These are phyloP conservation scores for Cyamopsis tetragonoloba DNA, from an alignment of 306 rosid species.

Conservation along the genomic window DNA sequence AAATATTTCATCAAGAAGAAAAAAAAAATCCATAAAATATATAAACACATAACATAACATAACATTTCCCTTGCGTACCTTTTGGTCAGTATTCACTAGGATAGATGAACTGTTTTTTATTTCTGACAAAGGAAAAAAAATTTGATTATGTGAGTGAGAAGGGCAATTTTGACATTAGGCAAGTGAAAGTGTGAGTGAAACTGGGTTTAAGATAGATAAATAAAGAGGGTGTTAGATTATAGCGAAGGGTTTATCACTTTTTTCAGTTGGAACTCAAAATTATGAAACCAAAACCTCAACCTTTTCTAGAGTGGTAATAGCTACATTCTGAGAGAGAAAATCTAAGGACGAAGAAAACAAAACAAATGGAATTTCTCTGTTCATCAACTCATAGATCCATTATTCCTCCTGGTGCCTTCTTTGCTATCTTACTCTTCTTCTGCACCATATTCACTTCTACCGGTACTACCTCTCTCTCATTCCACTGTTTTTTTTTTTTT, in stretches of 20 bases:
- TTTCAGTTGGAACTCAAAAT: neutral
- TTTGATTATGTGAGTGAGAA: neutral
- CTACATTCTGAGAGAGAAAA: constrained; percentile 22
- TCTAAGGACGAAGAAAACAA: constrained; percentile 29
- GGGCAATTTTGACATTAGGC: constrained; percentile 2
- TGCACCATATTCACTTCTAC: constrained; percentile 62
- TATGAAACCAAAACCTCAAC: neutral
- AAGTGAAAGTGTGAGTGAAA: neutral
- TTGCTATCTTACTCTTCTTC: constrained; percentile 38
- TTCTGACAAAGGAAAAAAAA: neutral
- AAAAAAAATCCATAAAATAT: too few relatives aligned
- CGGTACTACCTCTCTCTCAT: constrained; percentile 30
- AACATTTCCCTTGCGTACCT: neutral
- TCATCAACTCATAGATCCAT: constrained; percentile 44
- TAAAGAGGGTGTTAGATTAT: neutral
- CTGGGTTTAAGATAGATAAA: neutral
- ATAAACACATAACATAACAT: neutral
- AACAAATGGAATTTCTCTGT: constrained; percentile 44
- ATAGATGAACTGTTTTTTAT: neutral
- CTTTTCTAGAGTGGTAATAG: neutral
- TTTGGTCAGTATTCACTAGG: too few relatives aligned
- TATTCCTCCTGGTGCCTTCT: constrained; percentile 32
- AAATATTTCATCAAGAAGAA: neutral
- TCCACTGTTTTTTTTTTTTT: neutral
- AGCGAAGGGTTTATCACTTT: neutral